Evolutionary conservation across 345 rosid species (phyloP).

Genomic region (Boechera stricta): DNA sequence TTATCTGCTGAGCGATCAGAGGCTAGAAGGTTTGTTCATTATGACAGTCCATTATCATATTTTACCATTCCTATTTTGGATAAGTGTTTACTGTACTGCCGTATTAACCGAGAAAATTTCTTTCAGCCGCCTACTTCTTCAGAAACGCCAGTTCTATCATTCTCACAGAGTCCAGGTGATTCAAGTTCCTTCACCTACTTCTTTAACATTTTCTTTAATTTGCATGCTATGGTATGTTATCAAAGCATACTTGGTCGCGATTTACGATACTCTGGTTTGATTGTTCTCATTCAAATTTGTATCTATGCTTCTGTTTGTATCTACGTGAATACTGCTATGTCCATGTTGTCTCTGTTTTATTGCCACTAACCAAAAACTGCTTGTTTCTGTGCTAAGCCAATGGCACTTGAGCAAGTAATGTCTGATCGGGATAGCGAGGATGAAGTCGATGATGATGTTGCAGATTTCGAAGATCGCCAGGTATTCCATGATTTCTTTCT

Average conservation of each 20-base stretch:
- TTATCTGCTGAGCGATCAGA: slow-evolving; percentile 75
- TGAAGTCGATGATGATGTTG: slow-evolving; percentile 83
- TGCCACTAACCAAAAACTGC: slow-evolving; percentile 29
- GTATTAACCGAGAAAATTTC: slow-evolving; percentile 18
- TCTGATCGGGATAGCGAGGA: slow-evolving; percentile 94
- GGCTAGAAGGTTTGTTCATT: slow-evolving; percentile 62
- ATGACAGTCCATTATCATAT: not conserved
- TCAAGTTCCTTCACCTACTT: slow-evolving; percentile 13
- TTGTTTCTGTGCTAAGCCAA: slow-evolving; percentile 58
- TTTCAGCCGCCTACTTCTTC: slow-evolving; percentile 77
- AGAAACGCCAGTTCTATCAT: slow-evolving; percentile 87
- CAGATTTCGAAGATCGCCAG: slow-evolving; percentile 86
- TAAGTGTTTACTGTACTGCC: slow-evolving; percentile 1
- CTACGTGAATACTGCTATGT: not conserved
- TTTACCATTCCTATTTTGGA: slow-evolving; percentile 5
- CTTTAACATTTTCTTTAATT: slow-evolving; percentile 3
- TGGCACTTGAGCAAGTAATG: slow-evolving; percentile 77
- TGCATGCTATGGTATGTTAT: not conserved
- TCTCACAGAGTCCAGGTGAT: slow-evolving; percentile 97
- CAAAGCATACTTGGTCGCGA: slow-evolving; percentile 18
- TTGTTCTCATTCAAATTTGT: not conserved
- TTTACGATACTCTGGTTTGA: not conserved
- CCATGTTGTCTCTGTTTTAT: slow-evolving; percentile 13
- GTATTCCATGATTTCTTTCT: slow-evolving; percentile 49
- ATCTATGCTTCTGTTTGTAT: not conserved